phyloP scores from a whole-genome alignment of 495 filamentous ascomycete genomes.

The Sordaria brevicollis region DNA sequence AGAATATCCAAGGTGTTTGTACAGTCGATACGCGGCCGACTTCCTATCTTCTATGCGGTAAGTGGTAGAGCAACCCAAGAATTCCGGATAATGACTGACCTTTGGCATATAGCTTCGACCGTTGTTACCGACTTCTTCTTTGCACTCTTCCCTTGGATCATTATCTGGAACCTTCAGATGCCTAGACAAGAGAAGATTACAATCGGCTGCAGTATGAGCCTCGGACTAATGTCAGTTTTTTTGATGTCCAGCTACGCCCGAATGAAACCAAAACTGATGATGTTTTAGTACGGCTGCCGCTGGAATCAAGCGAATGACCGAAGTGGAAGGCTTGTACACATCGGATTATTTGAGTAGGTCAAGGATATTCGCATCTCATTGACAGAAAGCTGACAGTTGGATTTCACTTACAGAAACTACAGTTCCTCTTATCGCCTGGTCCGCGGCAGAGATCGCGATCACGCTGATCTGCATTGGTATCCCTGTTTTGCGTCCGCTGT shows the following conservation, averaged over 20 bases:
- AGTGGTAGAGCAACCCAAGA: not conserved
- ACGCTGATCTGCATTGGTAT: constrained; percentile 21
- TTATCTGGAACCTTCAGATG: constrained; percentile 42
- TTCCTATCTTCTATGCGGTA: constrained; percentile 13
- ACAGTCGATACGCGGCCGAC: constrained; percentile 12
- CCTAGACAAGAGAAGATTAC: constrained; percentile 33
- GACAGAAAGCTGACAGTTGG: not conserved
- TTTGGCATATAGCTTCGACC: constrained; percentile 3
- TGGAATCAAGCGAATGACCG: constrained; percentile 13
- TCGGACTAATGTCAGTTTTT: constrained; percentile 36
- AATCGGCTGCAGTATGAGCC: constrained; percentile 37
- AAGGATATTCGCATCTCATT: not conserved
- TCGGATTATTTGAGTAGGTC: constrained; percentile 8
- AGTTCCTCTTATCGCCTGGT: constrained; percentile 17
- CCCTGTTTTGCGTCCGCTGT: constrained; percentile 11
- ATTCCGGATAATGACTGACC: not conserved
- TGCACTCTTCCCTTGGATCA: constrained; percentile 33
- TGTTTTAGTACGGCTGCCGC: constrained; percentile 10
- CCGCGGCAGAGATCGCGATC: constrained; percentile 12
- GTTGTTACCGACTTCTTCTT: constrained; percentile 36
- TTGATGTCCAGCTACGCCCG: not conserved
- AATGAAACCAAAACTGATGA: not conserved
- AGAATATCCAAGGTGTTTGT: constrained; percentile 9
- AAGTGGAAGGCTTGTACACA: constrained; percentile 13
- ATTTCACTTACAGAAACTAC: constrained; percentile 11